Conservation (phyloP, 495 filamentous ascomycete genomes). For the Gamarada debralockiae region DNA sequence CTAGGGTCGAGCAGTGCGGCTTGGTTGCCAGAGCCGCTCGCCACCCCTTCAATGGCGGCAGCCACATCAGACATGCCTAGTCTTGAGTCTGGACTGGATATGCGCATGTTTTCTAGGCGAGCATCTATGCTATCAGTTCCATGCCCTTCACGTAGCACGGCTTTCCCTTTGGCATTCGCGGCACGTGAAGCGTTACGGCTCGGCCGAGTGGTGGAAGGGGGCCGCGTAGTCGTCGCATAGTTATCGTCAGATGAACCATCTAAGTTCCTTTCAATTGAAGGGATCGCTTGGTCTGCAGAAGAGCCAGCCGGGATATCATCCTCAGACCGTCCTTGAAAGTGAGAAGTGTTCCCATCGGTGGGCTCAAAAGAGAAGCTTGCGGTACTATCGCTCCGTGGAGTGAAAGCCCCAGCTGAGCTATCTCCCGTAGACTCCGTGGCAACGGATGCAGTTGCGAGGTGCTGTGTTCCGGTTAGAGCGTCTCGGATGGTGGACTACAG, state of each 20-base stretch:
- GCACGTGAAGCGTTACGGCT: background rate
- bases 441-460: background rate
- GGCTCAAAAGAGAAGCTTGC: background rate
- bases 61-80: conserved; percentile 9
- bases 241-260: conserved; percentile 3
- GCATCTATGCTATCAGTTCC: background rate
- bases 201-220: background rate
- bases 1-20: background rate
- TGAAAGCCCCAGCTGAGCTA: conserved; percentile 2
- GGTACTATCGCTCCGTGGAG: background rate
- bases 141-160: background rate
- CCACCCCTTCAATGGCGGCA: conserved; percentile 4
- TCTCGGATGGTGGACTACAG: background rate
- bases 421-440: background rate
- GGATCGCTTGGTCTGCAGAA: conserved; percentile 2
- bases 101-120: background rate
- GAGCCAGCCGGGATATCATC: background rate
- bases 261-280: conserved; percentile 10
- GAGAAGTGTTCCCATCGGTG: background rate
- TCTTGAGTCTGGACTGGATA: conserved; percentile 5
- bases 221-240: background rate
- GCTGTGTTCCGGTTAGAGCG: background rate
- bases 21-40: background rate
- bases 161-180: background rate
- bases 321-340: background rate